phyloP scores from a whole-genome alignment of 2,329 filamentous ascomycete species.

The Penicillium brevicompactum region DNA sequence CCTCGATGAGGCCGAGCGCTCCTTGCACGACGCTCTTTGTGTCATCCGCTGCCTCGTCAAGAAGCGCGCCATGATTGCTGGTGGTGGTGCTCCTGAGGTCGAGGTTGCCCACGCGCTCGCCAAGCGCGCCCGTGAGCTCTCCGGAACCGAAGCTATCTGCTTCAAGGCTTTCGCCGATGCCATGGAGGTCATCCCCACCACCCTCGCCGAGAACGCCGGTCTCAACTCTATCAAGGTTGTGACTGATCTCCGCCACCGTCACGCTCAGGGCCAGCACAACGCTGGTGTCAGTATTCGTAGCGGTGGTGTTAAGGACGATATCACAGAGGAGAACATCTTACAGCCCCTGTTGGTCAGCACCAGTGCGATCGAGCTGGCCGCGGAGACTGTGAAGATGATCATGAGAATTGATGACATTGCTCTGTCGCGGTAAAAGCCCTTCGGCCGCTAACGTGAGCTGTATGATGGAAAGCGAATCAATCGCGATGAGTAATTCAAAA shows the following conservation, averaged over 20 bases:
- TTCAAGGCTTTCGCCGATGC: constrained; percentile 99
- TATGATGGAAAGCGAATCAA: constrained; percentile 29
- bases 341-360: constrained; percentile 96
- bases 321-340: constrained; percentile 93
- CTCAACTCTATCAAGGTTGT: constrained; percentile 99
- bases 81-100: constrained; percentile 94
- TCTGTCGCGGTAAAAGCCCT: constrained; percentile 47
- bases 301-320: constrained; percentile 94
- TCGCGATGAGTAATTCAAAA: constrained; percentile 32
- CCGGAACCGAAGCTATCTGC: constrained; percentile 94
- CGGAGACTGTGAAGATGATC: constrained; percentile 98
- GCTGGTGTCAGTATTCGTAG: constrained; percentile 98
- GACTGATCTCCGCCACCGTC: constrained; percentile 89
- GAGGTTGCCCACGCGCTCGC: constrained; percentile 88
- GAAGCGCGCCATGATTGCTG: constrained; percentile 98
- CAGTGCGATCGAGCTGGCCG: constrained; percentile 93
- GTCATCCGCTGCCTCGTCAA: constrained; percentile 97
- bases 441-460: constrained; percentile 22
- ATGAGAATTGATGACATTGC: constrained; percentile 70
- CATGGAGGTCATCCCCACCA: constrained; percentile 95
- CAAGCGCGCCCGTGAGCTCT: constrained; percentile 77
- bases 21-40: constrained; percentile 94
- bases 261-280: constrained; percentile 92
- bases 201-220: constrained; percentile 93
- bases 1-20: constrained; percentile 94